A percentile compares a stretch with the other conserved stretches of the same genome.
Conservation (phyloP, 768 basidiomycete species). For the Sporobolomyces roseus region DNA sequence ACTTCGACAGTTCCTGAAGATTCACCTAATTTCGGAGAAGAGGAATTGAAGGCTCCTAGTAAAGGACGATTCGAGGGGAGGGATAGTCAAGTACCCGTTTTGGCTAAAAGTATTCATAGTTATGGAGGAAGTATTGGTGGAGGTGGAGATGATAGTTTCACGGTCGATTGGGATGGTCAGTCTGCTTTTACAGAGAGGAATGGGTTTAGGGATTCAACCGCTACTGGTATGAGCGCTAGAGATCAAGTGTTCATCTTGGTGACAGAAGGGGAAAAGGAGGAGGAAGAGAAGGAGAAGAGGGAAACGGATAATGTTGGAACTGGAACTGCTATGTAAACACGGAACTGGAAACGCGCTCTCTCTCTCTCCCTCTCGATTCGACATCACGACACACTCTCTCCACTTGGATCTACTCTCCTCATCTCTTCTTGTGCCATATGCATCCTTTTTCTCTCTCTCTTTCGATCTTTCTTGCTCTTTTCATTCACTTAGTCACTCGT, state of each 20-base stretch:
- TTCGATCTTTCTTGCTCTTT: too few species aligned
- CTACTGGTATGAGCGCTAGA: neutral
- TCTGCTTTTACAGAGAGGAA: neutral
- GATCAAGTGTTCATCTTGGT: conserved; percentile 6
- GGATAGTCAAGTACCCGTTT: conserved; percentile 1
- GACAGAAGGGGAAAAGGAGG: neutral
- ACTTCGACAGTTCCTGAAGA: neutral
- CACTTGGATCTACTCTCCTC: too few species aligned
- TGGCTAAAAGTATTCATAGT: conserved; percentile 4
- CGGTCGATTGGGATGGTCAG: conserved; percentile 24
- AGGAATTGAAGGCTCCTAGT: conserved; percentile 5
- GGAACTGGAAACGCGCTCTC: too few species aligned
- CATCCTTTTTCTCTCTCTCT: too few species aligned
- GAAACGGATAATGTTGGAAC: neutral
- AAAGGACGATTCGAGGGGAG: neutral
- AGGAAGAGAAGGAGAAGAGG: neutral
- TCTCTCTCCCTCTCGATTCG: conserved; percentile 1
- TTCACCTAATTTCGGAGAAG: neutral
- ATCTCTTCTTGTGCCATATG: too few species aligned
- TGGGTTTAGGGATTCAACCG: neutral
- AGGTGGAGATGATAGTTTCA: neutral
- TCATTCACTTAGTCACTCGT: too few species aligned
- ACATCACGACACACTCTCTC: too few species aligned
- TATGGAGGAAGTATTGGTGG: neutral
- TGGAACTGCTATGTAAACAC: conserved; percentile 9